Conservation (phyloP, 805 yeast species). For the Komagataella pseudopastoris region DNA sequence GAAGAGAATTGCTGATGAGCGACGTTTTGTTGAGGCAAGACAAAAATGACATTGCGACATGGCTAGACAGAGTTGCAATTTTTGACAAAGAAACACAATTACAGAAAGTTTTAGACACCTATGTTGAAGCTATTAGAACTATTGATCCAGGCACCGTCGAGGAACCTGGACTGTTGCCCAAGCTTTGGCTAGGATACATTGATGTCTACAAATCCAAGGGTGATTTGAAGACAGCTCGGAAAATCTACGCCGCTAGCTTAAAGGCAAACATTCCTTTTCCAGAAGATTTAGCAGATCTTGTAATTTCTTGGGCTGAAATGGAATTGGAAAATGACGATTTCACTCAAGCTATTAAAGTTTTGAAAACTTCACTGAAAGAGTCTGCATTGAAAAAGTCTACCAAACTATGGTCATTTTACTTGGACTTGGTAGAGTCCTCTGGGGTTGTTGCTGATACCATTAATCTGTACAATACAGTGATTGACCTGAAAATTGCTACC, state of each 20-base stretch:
- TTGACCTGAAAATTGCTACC: slow-evolving; percentile 52
- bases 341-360: slow-evolving; percentile 19
- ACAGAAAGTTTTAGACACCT: slow-evolving; percentile 36
- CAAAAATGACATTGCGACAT: slow-evolving; percentile 44
- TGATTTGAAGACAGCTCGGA: slow-evolving; percentile 46
- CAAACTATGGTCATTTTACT: slow-evolving; percentile 59
- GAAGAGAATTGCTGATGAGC: slow-evolving; percentile 43
- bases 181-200: slow-evolving; percentile 65
- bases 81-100: slow-evolving; percentile 23
- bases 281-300: slow-evolving; percentile 45
- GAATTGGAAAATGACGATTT: slow-evolving; percentile 38
- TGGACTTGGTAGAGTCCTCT: slow-evolving; percentile 54
- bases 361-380: slow-evolving; percentile 18
- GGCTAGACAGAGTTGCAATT: slow-evolving; percentile 51
- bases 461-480: slow-evolving; percentile 36
- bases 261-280: slow-evolving; percentile 46
- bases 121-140: slow-evolving; percentile 48
- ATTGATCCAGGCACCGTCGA: slow-evolving; percentile 49
- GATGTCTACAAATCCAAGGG: slow-evolving; percentile 39
- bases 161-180: slow-evolving; percentile 26
- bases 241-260: slow-evolving; percentile 48
- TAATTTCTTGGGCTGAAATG: slow-evolving; percentile 62
- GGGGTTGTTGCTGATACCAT: slow-evolving; percentile 26
- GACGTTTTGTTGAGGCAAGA: slow-evolving; percentile 56
- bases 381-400: slow-evolving; percentile 35